phyloP scores from a whole-genome alignment of 768 basidiomycete species.

The Lyophyllum atratum region DNA sequence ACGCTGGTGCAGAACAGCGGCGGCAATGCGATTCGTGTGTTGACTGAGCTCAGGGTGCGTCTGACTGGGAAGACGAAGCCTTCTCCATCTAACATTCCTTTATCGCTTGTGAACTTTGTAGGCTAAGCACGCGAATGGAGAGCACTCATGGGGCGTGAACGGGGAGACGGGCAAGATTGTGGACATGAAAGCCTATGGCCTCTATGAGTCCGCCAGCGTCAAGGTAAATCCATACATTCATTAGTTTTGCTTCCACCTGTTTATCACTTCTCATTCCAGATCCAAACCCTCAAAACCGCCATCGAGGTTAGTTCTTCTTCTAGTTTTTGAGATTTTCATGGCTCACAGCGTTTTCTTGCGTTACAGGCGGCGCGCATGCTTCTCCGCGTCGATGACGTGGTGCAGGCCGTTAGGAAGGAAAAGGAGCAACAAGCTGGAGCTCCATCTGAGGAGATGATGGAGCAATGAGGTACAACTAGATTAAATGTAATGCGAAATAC shows the following conservation, averaged over 20 bases:
- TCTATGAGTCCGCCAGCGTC: slow-evolving; percentile 95
- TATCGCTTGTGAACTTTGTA: slow-evolving; percentile 25
- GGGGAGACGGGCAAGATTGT: slow-evolving; percentile 95
- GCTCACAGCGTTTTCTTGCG: background rate
- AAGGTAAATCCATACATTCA: slow-evolving; percentile 52
- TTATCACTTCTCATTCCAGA: slow-evolving; percentile 38
- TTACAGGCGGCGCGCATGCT: slow-evolving; percentile 85
- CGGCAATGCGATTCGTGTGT: slow-evolving; percentile 89
- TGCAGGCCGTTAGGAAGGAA: slow-evolving; percentile 84
- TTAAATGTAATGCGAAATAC: background rate
- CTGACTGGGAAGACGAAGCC: background rate
- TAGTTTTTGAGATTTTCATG: background rate
- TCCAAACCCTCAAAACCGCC: slow-evolving; percentile 96
- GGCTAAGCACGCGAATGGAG: slow-evolving; percentile 95
- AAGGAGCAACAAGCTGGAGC: slow-evolving; percentile 51
- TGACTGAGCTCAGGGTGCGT: slow-evolving; percentile 90
- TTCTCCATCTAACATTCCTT: background rate
- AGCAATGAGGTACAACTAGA: slow-evolving; percentile 1
- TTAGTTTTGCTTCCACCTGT: background rate
- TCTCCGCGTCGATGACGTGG: slow-evolving; percentile 91
- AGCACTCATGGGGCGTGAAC: slow-evolving; percentile 91
- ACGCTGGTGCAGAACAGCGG: slow-evolving; percentile 95
- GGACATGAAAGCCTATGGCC: slow-evolving; percentile 92
- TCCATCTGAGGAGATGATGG: slow-evolving; percentile 58
- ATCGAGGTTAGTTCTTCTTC: slow-evolving; percentile 65